Evolutionary conservation across 345 rosid genomes (phyloP).

Genomic region (Citrus australasica): DNA sequence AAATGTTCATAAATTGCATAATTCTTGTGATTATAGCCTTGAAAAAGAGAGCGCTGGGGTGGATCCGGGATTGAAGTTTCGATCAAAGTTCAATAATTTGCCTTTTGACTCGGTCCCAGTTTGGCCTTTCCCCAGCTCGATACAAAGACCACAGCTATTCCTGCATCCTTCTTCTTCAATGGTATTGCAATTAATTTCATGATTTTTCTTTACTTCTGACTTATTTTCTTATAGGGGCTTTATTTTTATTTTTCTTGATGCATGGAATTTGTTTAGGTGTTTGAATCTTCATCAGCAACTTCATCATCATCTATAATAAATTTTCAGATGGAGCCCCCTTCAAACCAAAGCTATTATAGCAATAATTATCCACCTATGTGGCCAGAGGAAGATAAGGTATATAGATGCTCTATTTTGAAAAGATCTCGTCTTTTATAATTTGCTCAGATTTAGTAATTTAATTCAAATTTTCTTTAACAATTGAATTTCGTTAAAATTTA

Average conservation of each 20-base stretch:
- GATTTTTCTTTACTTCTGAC: neutral
- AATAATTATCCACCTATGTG: conserved; percentile 28
- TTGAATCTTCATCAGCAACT: conserved; percentile 41
- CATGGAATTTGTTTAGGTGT: conserved; percentile 31
- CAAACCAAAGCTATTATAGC: conserved; percentile 56
- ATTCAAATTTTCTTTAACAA: neutral
- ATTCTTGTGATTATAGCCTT: conserved; percentile 15
- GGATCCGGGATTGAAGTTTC: conserved; percentile 28
- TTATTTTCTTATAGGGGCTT: neutral
- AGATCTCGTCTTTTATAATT: neutral
- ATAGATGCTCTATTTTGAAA: neutral
- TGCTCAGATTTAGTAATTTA: neutral
- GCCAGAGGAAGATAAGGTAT: conserved; percentile 50
- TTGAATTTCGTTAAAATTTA: conserved; percentile 19
- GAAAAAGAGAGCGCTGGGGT: conserved; percentile 30
- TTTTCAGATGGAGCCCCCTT: conserved; percentile 71
- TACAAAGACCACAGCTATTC: conserved; percentile 30
- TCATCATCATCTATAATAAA: conserved; percentile 33
- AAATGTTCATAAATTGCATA: conserved; percentile 23
- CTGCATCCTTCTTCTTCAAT: conserved; percentile 31
- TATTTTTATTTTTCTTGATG: neutral
- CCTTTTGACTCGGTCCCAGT: conserved; percentile 29
- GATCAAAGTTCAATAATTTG: conserved; percentile 14
- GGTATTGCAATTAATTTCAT: conserved; percentile 18
- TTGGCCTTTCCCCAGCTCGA: conserved; percentile 32